Evolutionary conservation across 352 stramenopile genomes (phyloP).

Genomic region (Globisporangium carolinianum): DNA sequence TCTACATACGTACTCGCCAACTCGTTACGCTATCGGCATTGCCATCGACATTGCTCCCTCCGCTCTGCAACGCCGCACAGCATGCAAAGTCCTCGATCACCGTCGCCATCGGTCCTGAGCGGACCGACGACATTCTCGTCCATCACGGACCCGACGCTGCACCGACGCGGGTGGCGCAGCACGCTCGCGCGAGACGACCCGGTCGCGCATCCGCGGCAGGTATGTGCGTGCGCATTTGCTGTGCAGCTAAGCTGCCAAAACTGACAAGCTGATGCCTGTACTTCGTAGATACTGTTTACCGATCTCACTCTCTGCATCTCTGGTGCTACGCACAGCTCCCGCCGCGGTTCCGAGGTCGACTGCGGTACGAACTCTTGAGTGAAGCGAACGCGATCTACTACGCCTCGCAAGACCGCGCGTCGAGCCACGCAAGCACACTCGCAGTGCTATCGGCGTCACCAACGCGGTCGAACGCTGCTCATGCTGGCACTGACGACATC

Average conservation of each 20-base stretch:
- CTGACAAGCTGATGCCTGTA: too few species aligned
- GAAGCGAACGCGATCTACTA: constrained; percentile 4
- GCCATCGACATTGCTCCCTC: background rate
- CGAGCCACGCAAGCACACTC: background rate
- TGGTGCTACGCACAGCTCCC: constrained; percentile 21
- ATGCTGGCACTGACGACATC: constrained; percentile 2
- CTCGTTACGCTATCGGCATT: background rate
- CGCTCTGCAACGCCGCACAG: background rate
- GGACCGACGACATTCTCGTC: constrained; percentile 35
- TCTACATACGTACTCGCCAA: background rate
- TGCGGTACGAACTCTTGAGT: constrained; percentile 25
- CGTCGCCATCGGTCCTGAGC: constrained; percentile 1
- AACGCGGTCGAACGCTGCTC: background rate
- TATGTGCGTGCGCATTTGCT: constrained; percentile 6
- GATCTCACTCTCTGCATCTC: background rate
- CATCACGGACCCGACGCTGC: constrained; percentile 47
- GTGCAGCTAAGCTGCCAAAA: too few species aligned
- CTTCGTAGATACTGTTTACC: too few species aligned
- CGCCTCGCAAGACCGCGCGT: background rate
- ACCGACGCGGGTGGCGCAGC: constrained; percentile 46
- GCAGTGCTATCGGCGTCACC: background rate
- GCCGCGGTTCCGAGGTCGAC: constrained; percentile 24
- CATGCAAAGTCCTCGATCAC: constrained; percentile 7
- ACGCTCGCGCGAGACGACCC: constrained; percentile 19
- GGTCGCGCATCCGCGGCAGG: constrained; percentile 23